Evolutionary conservation across 179 eudicot genomes (phyloP).

Genomic region (Silene noctiflora): DNA sequence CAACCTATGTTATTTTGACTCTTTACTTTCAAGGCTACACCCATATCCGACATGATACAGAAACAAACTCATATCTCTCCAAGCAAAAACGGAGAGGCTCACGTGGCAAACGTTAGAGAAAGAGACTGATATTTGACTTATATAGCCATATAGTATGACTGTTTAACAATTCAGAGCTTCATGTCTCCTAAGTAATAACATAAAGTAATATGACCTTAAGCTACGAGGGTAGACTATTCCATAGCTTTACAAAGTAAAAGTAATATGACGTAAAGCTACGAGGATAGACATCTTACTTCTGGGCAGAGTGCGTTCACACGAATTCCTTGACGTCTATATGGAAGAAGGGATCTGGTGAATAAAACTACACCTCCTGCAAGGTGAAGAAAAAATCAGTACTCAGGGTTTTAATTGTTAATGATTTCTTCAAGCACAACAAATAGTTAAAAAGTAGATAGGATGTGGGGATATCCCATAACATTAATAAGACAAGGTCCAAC

Average conservation of each 20-base stretch:
- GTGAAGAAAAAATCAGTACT: constrained; percentile 7
- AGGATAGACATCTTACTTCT: constrained; percentile 54
- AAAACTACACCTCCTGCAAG: constrained; percentile 75
- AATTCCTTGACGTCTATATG: constrained; percentile 67
- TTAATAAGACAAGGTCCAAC: constrained; percentile 5
- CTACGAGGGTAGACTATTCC: constrained; percentile 3
- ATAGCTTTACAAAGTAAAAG: not conserved
- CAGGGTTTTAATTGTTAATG: not conserved
- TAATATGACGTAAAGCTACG: constrained; percentile 1
- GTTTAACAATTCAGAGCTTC: not conserved
- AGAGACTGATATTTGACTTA: not conserved
- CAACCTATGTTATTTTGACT: constrained; percentile 6
- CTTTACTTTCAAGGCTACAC: not conserved
- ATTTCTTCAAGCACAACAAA: not conserved
- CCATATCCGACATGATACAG: not conserved
- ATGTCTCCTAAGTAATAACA: not conserved
- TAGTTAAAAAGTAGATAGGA: not conserved
- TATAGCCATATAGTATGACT: not conserved
- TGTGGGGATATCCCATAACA: not conserved
- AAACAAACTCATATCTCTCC: not conserved
- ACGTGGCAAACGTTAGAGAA: not conserved
- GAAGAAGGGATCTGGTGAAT: constrained; percentile 77
- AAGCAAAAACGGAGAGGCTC: not conserved
- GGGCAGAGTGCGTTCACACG: constrained; percentile 92
- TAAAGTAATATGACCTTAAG: not conserved